Evolutionary conservation across 352 stramenopile species (phyloP), one percentile per base, ranked within the genome.

Genomic region (Phytophthora capsici): DNA sequence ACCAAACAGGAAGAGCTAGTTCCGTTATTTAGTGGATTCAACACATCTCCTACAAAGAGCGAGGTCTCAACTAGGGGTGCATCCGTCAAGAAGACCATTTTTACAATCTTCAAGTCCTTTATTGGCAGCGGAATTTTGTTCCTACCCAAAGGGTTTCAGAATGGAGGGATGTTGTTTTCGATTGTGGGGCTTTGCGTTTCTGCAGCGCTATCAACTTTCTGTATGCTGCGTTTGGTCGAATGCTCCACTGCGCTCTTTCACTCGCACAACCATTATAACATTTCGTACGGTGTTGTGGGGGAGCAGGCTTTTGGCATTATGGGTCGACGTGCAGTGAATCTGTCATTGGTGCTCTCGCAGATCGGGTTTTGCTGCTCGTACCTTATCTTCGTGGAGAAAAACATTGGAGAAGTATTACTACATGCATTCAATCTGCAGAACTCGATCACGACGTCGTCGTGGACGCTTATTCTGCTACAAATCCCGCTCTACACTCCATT

Each of bases 281-380:
- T 85, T 19, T 86, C 80, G 46, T 89, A 89, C 57, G 73, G 78
- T 16, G 41, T 78, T 25, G 53, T 89, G n/a, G 80, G 80, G 20
- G 71, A 84, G 23, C 56, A 75, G 41, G 66, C 80, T 8, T 86
- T 78, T 19, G 80, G 78, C 1, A 43, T 19, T 10, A 52, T 66
- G n/a, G 80, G 80, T 14, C 67, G 75, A 12, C 41, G 75, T 8
- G 78, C 80, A 7, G 80, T 89, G 26, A 86, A 89, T 49, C 48
- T 87, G 25, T 89, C 80, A 56, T 71, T 89, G 52, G 71, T 89
- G 30, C 76, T 89, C 49, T 88, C 80, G 22, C 80, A 89, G 47
- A 66, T 84, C 26, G 80, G 80, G 9, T 89, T 89, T 54, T 89
- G 80, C 71, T 89, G 80, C 65, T 88, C 78, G 47, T 89, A 89